Evolutionary conservation across 176 grass and related monocot genomes (phyloP).

Genomic region (Calamus simplicifolius): DNA sequence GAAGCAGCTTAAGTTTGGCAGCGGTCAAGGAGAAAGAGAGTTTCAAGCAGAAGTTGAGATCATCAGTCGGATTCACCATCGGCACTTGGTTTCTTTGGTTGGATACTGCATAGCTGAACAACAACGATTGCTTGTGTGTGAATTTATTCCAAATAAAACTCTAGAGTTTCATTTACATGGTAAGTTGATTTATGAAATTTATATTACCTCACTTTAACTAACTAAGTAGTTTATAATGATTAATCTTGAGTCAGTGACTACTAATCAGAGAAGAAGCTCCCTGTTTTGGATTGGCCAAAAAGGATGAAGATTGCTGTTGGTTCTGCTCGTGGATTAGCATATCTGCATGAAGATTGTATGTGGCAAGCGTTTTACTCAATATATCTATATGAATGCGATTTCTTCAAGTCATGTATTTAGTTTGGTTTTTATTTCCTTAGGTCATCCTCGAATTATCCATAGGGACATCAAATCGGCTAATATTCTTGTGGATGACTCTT

Average conservation of each 20-base stretch:
- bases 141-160: constrained; percentile 66
- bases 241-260: too few species aligned
- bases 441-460: constrained; percentile 91
- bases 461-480: constrained; percentile 94
- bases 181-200: neutral
- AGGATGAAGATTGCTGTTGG: constrained; percentile 79
- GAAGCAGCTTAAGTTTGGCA: constrained; percentile 65
- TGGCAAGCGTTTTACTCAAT: neutral
- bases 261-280: constrained; percentile 27
- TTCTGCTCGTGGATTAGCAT: constrained; percentile 67
- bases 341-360: constrained; percentile 95
- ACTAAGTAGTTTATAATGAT: too few species aligned
- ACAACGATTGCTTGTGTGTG: constrained; percentile 70
- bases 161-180: constrained; percentile 72
- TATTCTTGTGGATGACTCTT: constrained; percentile 79
- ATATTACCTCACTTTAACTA: too few species aligned
- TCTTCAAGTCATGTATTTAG: neutral
- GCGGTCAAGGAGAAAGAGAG: constrained; percentile 62
- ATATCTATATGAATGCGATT: neutral
- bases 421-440: constrained; percentile 20
- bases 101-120: constrained; percentile 60
- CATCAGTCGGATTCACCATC: constrained; percentile 89
- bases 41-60: constrained; percentile 72
- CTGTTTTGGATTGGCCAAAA: constrained; percentile 65
- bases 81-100: constrained; percentile 65